Evolutionary conservation across 371 early-diverging fungal genomes (phyloP).

Genomic region (Quaeritorhiza haematococci): DNA sequence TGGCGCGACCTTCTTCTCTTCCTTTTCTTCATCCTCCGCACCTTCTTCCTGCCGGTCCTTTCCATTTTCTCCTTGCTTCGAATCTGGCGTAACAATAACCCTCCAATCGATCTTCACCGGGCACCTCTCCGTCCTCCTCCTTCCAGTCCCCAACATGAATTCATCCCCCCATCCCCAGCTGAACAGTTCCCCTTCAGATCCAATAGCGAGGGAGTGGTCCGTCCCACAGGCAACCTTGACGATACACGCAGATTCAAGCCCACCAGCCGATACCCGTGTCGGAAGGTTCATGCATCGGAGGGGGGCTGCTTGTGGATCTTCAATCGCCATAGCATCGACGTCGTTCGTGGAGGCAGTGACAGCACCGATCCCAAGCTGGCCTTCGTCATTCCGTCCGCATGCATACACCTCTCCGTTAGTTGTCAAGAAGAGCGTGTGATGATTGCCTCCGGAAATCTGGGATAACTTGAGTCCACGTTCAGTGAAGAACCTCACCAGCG

Average conservation of each 20-base stretch:
- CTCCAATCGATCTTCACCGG: background rate
- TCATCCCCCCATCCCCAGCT: constrained; percentile 2
- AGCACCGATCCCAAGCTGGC: background rate
- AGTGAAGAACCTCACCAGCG: no score
- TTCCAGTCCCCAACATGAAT: background rate
- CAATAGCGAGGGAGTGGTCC: background rate
- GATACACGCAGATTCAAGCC: no score
- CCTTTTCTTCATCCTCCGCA: no score
- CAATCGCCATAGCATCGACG: background rate
- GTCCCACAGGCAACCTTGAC: background rate
- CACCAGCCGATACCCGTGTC: no score
- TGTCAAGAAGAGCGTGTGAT: background rate
- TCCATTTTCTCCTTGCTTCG: no score
- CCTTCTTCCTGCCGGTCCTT: no score
- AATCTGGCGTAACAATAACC: no score
- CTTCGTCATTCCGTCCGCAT: background rate
- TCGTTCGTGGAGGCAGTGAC: background rate
- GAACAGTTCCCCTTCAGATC: background rate
- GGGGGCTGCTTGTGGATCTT: no score
- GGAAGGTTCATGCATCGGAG: no score
- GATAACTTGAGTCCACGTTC: no score
- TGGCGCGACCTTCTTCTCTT: no score
- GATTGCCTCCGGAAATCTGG: background rate
- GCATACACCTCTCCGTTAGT: background rate
- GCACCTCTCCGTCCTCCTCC: background rate